These are phyloP conservation scores for Emericellopsis atlantica DNA, from an alignment of 2,329 filamentous ascomycete species.

Conservation along the genomic window DNA sequence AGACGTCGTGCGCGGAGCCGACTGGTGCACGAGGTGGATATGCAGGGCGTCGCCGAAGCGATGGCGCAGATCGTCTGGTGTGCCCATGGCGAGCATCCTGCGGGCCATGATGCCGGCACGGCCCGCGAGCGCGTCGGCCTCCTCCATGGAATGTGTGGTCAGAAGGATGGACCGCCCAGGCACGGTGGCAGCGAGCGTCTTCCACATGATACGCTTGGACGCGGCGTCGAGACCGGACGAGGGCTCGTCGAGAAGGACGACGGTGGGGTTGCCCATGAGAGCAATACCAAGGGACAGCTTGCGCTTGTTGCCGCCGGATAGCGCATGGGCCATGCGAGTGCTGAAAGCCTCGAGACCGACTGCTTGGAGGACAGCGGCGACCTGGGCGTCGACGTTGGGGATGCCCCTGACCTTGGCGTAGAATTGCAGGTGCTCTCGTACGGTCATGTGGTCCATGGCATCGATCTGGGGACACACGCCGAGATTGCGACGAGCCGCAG, in stretches of 20 bases:
- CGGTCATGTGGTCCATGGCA: slow-evolving; percentile 85
- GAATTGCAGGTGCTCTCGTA: slow-evolving; percentile 73
- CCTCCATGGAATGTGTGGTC: slow-evolving; percentile 92
- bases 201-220: slow-evolving; percentile 89
- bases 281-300: slow-evolving; percentile 84
- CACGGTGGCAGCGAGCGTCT: slow-evolving; percentile 61
- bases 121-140: slow-evolving; percentile 77
- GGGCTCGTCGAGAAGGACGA: slow-evolving; percentile 81
- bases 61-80: slow-evolving; percentile 56
- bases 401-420: slow-evolving; percentile 80
- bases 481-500: slow-evolving; percentile 60
- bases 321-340: slow-evolving; percentile 61
- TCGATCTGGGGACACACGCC: slow-evolving; percentile 89
- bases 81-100: slow-evolving; percentile 76
- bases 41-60: slow-evolving; percentile 70
- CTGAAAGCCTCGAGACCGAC: slow-evolving; percentile 65
- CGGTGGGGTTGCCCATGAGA: slow-evolving; percentile 81
- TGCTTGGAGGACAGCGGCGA: slow-evolving; percentile 63
- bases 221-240: slow-evolving; percentile 82
- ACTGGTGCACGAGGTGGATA: slow-evolving; percentile 66
- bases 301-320: slow-evolving; percentile 88
- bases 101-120: slow-evolving; percentile 77
- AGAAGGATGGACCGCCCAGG: slow-evolving; percentile 72
- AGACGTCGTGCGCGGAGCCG: slow-evolving; percentile 59
- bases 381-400: slow-evolving; percentile 61